phyloP scores from a whole-genome alignment of 1,284 basidiomycete genomes.

The Ustilago bromivora region DNA sequence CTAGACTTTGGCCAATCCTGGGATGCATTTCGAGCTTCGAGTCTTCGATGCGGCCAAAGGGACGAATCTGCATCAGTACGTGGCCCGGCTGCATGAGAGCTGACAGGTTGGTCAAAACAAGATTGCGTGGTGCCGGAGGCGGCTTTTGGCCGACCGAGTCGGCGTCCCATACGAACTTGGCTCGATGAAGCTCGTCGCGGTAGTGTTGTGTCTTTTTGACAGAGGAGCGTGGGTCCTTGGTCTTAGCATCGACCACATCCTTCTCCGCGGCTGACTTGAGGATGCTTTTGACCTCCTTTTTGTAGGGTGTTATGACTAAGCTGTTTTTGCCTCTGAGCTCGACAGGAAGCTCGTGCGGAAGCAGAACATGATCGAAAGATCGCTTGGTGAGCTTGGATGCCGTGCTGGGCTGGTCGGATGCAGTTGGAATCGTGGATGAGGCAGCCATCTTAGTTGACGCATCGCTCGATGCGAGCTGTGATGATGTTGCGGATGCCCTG shows the following conservation, averaged over 20 bases:
- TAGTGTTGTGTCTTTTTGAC: conserved; percentile 11
- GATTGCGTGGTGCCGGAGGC: conserved; percentile 75
- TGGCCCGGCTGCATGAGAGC: conserved; percentile 78
- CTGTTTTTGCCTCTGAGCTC: conserved; percentile 34
- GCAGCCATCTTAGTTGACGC: neutral
- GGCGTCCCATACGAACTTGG: conserved; percentile 77
- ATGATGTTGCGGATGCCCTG: neutral
- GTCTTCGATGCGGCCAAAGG: conserved; percentile 78
- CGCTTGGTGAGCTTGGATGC: neutral
- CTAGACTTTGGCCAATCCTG: conserved; percentile 82
- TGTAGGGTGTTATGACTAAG: conserved; percentile 10
- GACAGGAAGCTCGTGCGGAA: conserved; percentile 51
- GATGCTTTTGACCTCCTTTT: conserved; percentile 8
- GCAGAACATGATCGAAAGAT: conserved; percentile 42
- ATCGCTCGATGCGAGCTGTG: neutral
- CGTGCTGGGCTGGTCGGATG: neutral
- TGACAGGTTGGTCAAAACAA: conserved; percentile 81
- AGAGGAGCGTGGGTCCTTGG: conserved; percentile 17
- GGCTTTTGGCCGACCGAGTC: conserved; percentile 82
- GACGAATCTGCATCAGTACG: conserved; percentile 78
- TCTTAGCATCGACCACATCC: conserved; percentile 14
- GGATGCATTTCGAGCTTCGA: conserved; percentile 86
- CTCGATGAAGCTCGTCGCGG: conserved; percentile 19
- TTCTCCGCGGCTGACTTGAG: conserved; percentile 26
- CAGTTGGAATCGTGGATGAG: neutral